Evolutionary conservation across 129 eudicot species (phyloP), one percentile per base, ranked within the genome.

Genomic region (Artemisia argyi): DNA sequence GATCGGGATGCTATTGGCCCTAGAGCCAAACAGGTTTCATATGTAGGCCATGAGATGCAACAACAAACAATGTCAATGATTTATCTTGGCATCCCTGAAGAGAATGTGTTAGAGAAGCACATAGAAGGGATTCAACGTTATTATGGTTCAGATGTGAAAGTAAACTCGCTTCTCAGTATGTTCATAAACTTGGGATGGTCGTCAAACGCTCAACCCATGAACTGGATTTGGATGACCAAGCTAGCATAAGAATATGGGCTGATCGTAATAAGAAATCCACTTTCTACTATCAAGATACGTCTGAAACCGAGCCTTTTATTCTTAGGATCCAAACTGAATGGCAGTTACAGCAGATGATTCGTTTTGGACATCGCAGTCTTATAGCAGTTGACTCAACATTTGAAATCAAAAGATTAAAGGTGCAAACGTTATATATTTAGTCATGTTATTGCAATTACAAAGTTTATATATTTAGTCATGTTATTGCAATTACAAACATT

Each of bases 21-120:
- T 11, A 91, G 99, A 57, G 99, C 99, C 47, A 88, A 84, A 65
- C 90, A 95, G 46, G 60, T 90, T 67, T 96, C 97, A 5, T 95
- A 95, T 61, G 71, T 95, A 62, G 88, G 99, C 56, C 81, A 79
- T 47, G 96, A 90, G 76, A 83, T 95, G 66, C 99, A 88, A 78
- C 99, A 95, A 65, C 99, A 95, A 76, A 95, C 99, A 42, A 88
- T 95, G 99, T 95, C 99, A 0, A 87, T 95, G 97, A 95, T 95
- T 53, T 95, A 90, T 79, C 97, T 95, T 44, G 99, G 97, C 69
- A 86, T 95, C 68, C 97, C 99, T 50, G 97, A 88, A 72, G 96
- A 90, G 76, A 90, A 88, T 81, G 93, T 95, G 3, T 48, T 95
- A 20, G 94, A 90, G 78, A 95, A 95, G 68, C 99, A 95, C 71